Base-by-base conservation (phyloP, 352 stramenopile species). In the Pythium plurisporium region DNA sequence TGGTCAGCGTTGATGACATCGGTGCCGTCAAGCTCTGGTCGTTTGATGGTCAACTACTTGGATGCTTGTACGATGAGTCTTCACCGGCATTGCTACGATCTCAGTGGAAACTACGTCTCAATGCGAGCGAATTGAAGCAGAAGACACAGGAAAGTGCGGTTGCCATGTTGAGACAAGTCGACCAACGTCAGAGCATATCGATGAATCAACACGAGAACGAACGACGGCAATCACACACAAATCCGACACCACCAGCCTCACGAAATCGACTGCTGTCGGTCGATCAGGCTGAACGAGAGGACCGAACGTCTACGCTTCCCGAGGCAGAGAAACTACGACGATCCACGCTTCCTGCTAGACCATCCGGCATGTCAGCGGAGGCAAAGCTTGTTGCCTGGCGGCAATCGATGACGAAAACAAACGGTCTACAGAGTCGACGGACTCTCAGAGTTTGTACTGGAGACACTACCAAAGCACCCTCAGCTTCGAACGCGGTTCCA, bases 21-120 rank as follows among this genome's bases (percentile, higher is more conserved):
- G 71, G 72, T 2, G 22, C 27, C 5, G 61, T 70, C 12, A 69
- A 66, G 0, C 55, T 86, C 9, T 83, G 74, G 63, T 70, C 66
- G 1, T 31, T 69, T 2, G 58, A 70, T 0, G 73, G 73, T 2
- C 38, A 67, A n/a, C 53, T 65, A 15, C 43, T 80, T 0, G 71
- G 73, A 9, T 49, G 40, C 30, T 42, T 85, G 12, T 25, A 22
- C 17, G 37, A 26, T n/a, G 55, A 29, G 14, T 12, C 4, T 19
- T 8, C 22, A 0, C 10, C 8, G 9, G 2, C 3, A 20, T 6
- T 42, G 14, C 10, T 17, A 9, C 23, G 17, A 27, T 11, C 15
- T 2, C 23, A 41, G 10, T 64, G 57, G 57, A 58, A 59, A 37
- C 48, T 64, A 22, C 30, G 26, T 7, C 38, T 59, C 10, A 42